Conservation (phyloP, 2,329 filamentous ascomycete genomes). For the Paraconiothyrium sp. region DNA sequence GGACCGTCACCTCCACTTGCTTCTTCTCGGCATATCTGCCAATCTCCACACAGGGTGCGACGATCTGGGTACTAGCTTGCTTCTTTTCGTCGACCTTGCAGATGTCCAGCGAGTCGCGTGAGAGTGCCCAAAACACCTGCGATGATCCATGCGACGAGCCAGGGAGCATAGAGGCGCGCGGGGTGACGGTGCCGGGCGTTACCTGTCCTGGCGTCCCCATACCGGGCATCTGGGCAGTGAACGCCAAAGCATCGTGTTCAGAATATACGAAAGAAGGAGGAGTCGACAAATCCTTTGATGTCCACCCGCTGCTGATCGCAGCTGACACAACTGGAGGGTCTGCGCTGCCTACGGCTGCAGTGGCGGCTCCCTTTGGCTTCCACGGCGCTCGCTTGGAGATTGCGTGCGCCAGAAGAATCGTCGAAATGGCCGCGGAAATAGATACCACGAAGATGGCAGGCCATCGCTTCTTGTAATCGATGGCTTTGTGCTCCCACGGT, state of each 20-base stretch:
- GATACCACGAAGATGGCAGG: constrained; percentile 28
- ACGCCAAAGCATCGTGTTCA: constrained; percentile 17
- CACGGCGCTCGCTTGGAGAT: constrained; percentile 23
- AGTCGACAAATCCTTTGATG: not conserved
- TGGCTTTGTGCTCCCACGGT: constrained; percentile 30
- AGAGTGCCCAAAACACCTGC: not conserved
- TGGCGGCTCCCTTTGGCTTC: constrained; percentile 11
- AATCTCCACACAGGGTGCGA: not conserved
- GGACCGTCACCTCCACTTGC: constrained; percentile 16
- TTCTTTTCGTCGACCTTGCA: not conserved
- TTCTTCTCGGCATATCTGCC: constrained; percentile 15
- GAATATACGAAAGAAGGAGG: constrained; percentile 11
- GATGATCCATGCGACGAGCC: not conserved
- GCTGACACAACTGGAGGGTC: constrained; percentile 9
- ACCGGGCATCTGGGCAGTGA: constrained; percentile 14
- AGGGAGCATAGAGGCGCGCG: not conserved
- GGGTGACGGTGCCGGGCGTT: constrained; percentile 14
- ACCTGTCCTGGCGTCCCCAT: constrained; percentile 17
- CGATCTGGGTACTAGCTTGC: not conserved
- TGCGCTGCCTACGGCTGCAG: not conserved
- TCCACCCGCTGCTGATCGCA: not conserved
- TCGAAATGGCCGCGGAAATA: constrained; percentile 25
- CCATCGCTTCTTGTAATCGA: constrained; percentile 22
- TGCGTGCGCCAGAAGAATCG: constrained; percentile 27
- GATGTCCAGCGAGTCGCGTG: constrained; percentile 4